Percentiles rank a stretch among this genome's conserved stretches.
These are phyloP conservation scores for Aphanomyces euteiches DNA, from an alignment of 352 stramenopile species.

Conservation along the genomic window DNA sequence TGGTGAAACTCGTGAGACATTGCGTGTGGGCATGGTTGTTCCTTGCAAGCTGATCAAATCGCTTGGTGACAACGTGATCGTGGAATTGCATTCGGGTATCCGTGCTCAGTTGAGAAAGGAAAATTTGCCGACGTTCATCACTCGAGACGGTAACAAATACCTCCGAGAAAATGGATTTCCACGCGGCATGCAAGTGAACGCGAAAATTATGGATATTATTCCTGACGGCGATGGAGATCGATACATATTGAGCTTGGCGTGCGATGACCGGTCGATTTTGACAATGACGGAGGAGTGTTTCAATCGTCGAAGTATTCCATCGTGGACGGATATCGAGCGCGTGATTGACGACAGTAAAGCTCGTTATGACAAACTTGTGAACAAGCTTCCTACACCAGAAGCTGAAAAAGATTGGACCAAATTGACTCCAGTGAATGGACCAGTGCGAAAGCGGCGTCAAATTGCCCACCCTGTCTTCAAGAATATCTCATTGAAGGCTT, in stretches of 20 bases:
- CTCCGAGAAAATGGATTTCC: slow-evolving; percentile 51
- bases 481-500: slow-evolving; percentile 80
- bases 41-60: slow-evolving; percentile 81
- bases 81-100: slow-evolving; percentile 82
- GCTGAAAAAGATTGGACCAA: slow-evolving; percentile 61
- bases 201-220: slow-evolving; percentile 69
- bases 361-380: slow-evolving; percentile 72
- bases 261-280: slow-evolving; percentile 66
- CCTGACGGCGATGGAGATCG: slow-evolving; percentile 68
- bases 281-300: slow-evolving; percentile 68
- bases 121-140: slow-evolving; percentile 73
- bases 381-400: slow-evolving; percentile 56
- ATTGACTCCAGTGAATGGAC: slow-evolving; percentile 29
- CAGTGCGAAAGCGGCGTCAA: slow-evolving; percentile 80
- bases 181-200: slow-evolving; percentile 84
- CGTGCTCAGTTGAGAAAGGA: slow-evolving; percentile 73
- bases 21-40: slow-evolving; percentile 82
- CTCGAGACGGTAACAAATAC: slow-evolving; percentile 37
- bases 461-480: slow-evolving; percentile 82
- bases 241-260: slow-evolving; percentile 73
- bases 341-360: slow-evolving; percentile 64
- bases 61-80: slow-evolving; percentile 76
- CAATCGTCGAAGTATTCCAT: slow-evolving; percentile 51
- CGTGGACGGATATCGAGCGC: slow-evolving; percentile 49
- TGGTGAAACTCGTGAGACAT: slow-evolving; percentile 73